A percentile compares a stretch with the other conserved stretches of the same genome.
Evolutionary conservation across 306 rosid species (phyloP).

Genomic region (Glycine soja): DNA sequence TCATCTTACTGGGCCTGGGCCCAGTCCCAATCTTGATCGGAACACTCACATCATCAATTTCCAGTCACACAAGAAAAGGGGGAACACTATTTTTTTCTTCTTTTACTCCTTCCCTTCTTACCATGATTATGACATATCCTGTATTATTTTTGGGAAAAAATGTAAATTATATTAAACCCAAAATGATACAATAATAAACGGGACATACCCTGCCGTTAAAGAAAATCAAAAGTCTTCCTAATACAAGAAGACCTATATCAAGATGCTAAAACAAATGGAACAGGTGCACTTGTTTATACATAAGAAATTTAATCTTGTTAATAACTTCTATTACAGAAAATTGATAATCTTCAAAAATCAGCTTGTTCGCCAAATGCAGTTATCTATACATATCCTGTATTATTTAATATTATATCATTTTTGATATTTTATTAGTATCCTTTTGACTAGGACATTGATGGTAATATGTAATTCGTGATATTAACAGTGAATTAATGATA

Average conservation of each 20-base stretch:
- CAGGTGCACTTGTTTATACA: too few relatives aligned
- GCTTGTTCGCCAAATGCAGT: too few relatives aligned
- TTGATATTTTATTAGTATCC: conserved; percentile 6
- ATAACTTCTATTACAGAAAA: too few relatives aligned
- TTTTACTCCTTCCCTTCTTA: neutral
- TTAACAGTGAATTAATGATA: conserved; percentile 34
- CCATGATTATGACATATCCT: neutral
- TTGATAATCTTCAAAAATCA: too few relatives aligned
- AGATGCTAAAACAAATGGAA: too few relatives aligned
- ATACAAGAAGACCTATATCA: too few relatives aligned
- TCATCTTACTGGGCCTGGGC: neutral
- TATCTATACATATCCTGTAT: neutral
- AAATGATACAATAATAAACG: too few relatives aligned
- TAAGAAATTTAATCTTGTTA: too few relatives aligned
- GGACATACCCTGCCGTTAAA: too few relatives aligned
- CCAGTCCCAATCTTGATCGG: neutral
- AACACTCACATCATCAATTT: neutral
- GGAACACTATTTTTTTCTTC: neutral
- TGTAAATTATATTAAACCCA: too few relatives aligned
- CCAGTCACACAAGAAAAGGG: neutral
- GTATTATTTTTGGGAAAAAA: too few relatives aligned
- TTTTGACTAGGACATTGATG: conserved; percentile 22
- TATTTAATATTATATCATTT: neutral
- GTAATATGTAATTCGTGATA: conserved; percentile 9
- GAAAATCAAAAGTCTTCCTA: too few relatives aligned